Conservation (phyloP, 2,329 filamentous ascomycete genomes). For the Diaporthe vexans region DNA sequence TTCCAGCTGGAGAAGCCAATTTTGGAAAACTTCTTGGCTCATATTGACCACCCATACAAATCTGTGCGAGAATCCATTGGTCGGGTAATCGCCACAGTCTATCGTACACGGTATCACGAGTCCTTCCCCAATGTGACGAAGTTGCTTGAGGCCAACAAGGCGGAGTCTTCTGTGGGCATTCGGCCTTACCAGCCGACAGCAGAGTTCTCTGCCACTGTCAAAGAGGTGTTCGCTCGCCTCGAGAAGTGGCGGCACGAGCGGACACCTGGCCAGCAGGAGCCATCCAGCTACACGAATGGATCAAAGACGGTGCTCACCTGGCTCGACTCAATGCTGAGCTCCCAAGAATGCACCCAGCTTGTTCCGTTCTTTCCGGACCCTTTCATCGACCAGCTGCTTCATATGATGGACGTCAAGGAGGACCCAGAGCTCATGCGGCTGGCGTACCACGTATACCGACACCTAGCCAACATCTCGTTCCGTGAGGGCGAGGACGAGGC, state of each 20-base stretch:
- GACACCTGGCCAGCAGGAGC: conserved; percentile 89
- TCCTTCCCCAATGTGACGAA: conserved; percentile 85
- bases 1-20: conserved; percentile 93
- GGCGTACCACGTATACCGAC: conserved; percentile 96
- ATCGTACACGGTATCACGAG: conserved; percentile 93
- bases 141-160: conserved; percentile 84
- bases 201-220: conserved; percentile 80
- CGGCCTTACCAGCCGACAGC: conserved; percentile 84
- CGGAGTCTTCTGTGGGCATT: conserved; percentile 84
- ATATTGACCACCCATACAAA: conserved; percentile 98
- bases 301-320: conserved; percentile 96
- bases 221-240: conserved; percentile 81
- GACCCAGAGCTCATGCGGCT: conserved; percentile 95
- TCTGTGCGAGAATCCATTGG: conserved; percentile 96
- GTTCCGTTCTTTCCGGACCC: conserved; percentile 90
- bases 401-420: conserved; percentile 99
- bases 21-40: conserved; percentile 86
- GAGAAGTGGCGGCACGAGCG: conserved; percentile 91
- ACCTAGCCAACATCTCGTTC: conserved; percentile 95
- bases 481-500: conserved; percentile 85
- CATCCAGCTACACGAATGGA: conserved; percentile 93
- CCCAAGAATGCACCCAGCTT: conserved; percentile 92
- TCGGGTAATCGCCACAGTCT: conserved; percentile 87
- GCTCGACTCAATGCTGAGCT: conserved; percentile 92
- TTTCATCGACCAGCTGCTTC: conserved; percentile 92